Base-by-base conservation (phyloP, 257 asterid genomes). In the Catharanthus roseus region DNA sequence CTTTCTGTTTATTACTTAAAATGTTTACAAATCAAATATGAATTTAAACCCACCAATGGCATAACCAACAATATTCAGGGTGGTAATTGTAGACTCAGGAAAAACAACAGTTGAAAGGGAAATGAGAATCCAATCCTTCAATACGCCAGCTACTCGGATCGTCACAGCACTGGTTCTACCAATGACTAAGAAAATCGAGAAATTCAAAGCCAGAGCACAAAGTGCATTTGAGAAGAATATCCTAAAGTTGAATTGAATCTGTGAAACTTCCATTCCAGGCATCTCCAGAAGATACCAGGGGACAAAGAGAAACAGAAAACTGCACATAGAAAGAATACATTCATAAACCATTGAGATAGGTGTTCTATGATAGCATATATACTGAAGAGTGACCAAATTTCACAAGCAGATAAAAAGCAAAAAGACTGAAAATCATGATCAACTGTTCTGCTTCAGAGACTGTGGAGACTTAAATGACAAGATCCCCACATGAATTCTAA, bases 151-250 rank as follows among this genome's bases (percentile, higher is more conserved):
- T 51, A 95, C 99, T 69, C 99, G 87, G 62, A 95, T 82, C 33
- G 99, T 95, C 75, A 95, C 98, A 39, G 99, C 99, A 70, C 99
- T 89, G 26, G 99, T 95, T 92, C 99, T 88, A 81, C 98, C 99
- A 64, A 92, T 88, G 36, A 87, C 99, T 74, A 90, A 81, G 82
- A 95, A 92, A 77, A 95, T 92, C 68, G 98, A 92, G 86, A 95
- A 88, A 83, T 95, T 95, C 87, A 95, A 86, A 74, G 96, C 93
- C 82, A 95, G 77, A 16, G 99, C 99, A 81, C 92, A 85, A 39
- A 95, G 86, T 39, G 99, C 99, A 79, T 95, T 95, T 26, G 98
- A 95, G 91, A 95, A 88, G 87, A 95, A 95, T 81, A 95, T 92
- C 98, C 96, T 90, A 50, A 83, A 77, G 74, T 92, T 95, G 82